phyloP scores from a whole-genome alignment of 2,329 filamentous ascomycete genomes.

The Alternaria triticina region DNA sequence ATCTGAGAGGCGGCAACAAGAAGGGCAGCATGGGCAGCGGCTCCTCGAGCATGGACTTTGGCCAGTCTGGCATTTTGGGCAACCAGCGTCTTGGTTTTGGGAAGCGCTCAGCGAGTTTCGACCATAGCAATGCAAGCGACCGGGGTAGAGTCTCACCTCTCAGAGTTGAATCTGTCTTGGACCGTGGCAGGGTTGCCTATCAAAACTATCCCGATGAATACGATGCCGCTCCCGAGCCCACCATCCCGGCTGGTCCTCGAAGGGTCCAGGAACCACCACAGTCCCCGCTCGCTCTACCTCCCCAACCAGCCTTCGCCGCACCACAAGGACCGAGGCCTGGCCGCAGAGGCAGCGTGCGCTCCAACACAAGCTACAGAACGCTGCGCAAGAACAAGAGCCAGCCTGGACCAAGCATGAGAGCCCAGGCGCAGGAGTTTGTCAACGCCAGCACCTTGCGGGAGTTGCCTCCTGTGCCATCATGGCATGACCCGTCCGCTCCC shows the following conservation, averaged over 20 bases:
- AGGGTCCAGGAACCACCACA: conserved; percentile 53
- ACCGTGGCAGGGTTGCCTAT: conserved; percentile 52
- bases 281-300: conserved; percentile 48
- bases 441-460: conserved; percentile 53
- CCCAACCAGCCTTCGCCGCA: conserved; percentile 47
- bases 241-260: conserved; percentile 79
- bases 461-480: conserved; percentile 53
- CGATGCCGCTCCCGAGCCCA: conserved; percentile 86
- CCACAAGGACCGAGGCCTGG: conserved; percentile 54
- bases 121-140: conserved; percentile 54
- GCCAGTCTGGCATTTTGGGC: conserved; percentile 64
- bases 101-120: conserved; percentile 76
- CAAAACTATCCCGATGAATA: conserved; percentile 64
- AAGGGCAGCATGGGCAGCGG: conserved; percentile 77
- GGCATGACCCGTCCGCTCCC: conserved; percentile 58
- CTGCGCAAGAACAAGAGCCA: conserved; percentile 52
- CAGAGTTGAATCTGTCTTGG: conserved; percentile 53
- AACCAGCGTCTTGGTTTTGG: conserved; percentile 63
- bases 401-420: conserved; percentile 51
- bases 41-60: conserved; percentile 70
- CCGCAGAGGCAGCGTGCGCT: conserved; percentile 65
- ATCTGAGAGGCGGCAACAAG: conserved; percentile 54
- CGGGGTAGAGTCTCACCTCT: conserved; percentile 27
- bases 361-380: conserved; percentile 57
- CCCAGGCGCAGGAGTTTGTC: conserved; percentile 57